Evolutionary conservation across 768 basidiomycete genomes (phyloP), one percentile per base, ranked within the genome.

Genomic region (Lactifluus hygrophoroides): DNA sequence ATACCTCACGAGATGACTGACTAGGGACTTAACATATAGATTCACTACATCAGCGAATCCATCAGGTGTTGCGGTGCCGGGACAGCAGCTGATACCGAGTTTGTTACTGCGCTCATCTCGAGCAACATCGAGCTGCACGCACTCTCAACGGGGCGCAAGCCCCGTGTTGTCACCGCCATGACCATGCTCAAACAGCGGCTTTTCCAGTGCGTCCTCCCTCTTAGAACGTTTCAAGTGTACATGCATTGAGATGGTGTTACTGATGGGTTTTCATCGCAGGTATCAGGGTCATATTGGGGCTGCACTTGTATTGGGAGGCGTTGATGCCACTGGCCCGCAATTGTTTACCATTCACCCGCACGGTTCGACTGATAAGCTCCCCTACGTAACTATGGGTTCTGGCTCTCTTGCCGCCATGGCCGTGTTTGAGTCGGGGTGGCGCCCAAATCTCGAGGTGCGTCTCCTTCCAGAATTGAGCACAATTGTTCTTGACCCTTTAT

Each of bases 31-130:
- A n/a, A 38, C 17, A 23, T 42, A 35, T 44, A 98, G 95, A 99
- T 99, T 67, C 96, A 99, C 72, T 98, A 86, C 73, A 89, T 99
- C 69, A 85, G 93, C 4, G 93, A 96, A 59, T 85, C 86, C 63
- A 98, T 99, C 60, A 81, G 94, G 50, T 99, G 96, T 77, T 97
- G 95, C 70, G 96, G 96, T 66, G 96, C 96, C 1, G 96, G 96
- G 60, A 98, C 96, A 2, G 96, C 95, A n/a, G 96, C 96, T 8
- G 96, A 99, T 69, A 97, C 95, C 0, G 93, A 95, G 70, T 94
- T 93, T 68, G 86, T 85, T 34, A 97, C 96, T 47, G 92, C 91
- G 14, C 80, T 94, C 69, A 97, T 99, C 69, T 91, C 91, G 2
- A 94, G 91, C 40, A 96, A 96, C 73, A 90, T 99, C 72, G 91